phyloP scores from a whole-genome alignment of 257 asterid species.

The Paraleonurus japonicus region DNA sequence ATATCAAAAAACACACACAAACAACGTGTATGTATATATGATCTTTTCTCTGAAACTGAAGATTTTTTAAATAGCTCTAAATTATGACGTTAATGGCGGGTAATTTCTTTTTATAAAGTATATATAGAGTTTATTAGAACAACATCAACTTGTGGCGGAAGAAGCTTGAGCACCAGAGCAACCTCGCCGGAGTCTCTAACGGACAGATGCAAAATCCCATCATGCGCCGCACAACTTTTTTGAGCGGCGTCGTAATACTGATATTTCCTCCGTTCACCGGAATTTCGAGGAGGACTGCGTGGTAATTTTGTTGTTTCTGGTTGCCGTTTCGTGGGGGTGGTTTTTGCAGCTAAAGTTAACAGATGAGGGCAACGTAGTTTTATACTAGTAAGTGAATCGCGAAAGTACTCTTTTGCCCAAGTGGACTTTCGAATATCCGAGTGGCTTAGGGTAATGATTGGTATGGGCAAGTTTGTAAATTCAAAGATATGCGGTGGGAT shows the following conservation, averaged over 20 bases:
- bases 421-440: conserved; percentile 7
- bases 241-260: conserved; percentile 41
- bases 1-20: conserved; percentile 14
- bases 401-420: conserved; percentile 38
- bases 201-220: conserved; percentile 96
- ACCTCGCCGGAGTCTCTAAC: conserved; percentile 90
- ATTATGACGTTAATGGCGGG: conserved; percentile 20
- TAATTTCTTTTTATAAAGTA: neutral
- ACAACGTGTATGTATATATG: conserved; percentile 29
- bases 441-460: conserved; percentile 24
- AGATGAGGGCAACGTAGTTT: conserved; percentile 28
- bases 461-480: conserved; percentile 34
- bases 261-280: conserved; percentile 10
- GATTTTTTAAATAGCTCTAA: conserved; percentile 15
- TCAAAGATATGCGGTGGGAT: conserved; percentile 9
- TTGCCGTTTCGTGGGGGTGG: conserved; percentile 16
- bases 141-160: conserved; percentile 98
- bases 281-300: neutral
- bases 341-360: conserved; percentile 45
- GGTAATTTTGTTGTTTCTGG: conserved; percentile 16
- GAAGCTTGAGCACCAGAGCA: conserved; percentile 98
- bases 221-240: conserved; percentile 53
- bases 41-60: conserved; percentile 25
- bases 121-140: conserved; percentile 43
- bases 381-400: neutral